phyloP scores from a whole-genome alignment of 208 protist genomes.

The Ichthyophonus hoferi region DNA sequence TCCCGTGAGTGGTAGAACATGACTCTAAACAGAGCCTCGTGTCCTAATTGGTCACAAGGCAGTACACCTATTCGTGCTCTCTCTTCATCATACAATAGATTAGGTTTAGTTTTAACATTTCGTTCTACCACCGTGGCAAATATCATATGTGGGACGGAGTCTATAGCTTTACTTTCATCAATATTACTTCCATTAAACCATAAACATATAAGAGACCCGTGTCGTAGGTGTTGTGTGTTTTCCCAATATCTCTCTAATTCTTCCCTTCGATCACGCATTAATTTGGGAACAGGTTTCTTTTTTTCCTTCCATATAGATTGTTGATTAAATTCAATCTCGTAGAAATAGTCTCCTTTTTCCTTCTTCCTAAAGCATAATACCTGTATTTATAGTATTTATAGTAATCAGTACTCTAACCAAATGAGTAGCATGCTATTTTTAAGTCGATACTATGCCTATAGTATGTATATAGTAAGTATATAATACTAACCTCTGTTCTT shows the following conservation, averaged over 20 bases:
- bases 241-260: not conserved
- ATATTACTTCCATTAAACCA: too few species aligned
- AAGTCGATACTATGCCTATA: too few species aligned
- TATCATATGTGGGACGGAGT: not conserved
- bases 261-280: not conserved
- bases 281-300: too few species aligned
- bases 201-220: conserved; percentile 43
- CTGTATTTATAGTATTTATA: too few species aligned
- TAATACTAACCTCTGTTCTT: too few species aligned
- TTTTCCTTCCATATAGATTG: not conserved
- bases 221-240: not conserved
- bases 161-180: too few species aligned
- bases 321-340: not conserved
- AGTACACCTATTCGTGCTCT: not conserved
- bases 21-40: not conserved
- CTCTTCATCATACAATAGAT: not conserved
- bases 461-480: too few species aligned
- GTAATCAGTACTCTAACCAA: too few species aligned
- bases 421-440: too few species aligned
- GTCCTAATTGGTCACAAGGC: not conserved
- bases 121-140: not conserved
- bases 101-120: not conserved
- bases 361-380: too few species aligned
- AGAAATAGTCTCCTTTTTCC: not conserved
- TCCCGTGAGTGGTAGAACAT: not conserved